phyloP scores from a whole-genome alignment of 2,329 filamentous ascomycete genomes.

The Sclerotinia sclerotiorum region DNA sequence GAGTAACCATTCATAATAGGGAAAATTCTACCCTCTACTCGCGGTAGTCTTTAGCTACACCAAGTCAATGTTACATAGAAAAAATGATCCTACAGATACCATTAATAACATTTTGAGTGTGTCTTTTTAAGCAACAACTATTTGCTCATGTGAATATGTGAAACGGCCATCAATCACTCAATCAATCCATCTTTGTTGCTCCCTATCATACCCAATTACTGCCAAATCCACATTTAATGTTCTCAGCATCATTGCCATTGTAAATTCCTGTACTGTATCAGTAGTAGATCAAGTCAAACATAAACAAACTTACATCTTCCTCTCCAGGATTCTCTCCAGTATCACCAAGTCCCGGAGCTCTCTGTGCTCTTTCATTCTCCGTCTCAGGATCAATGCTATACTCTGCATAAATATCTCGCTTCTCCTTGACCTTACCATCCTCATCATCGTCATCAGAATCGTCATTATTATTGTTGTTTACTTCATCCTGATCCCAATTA shows the following conservation, averaged over 20 bases:
- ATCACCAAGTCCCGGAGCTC: slow-evolving; percentile 39
- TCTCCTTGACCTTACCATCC: slow-evolving; percentile 44
- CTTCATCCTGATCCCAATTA: slow-evolving; percentile 43
- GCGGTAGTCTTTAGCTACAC: neutral
- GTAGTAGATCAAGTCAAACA: slow-evolving; percentile 2
- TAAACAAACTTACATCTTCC: slow-evolving; percentile 45
- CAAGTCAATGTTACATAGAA: neutral
- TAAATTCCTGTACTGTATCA: slow-evolving; percentile 53
- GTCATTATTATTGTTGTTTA: slow-evolving; percentile 32
- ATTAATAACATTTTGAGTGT: neutral
- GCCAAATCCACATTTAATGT: slow-evolving; percentile 62
- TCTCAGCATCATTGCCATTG: slow-evolving; percentile 68
- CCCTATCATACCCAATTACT: slow-evolving; percentile 62
- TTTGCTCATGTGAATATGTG: neutral
- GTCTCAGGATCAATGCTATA: slow-evolving; percentile 41
- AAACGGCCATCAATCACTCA: slow-evolving; percentile 39
- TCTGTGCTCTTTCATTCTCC: slow-evolving; percentile 40
- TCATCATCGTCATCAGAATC: slow-evolving; percentile 39
- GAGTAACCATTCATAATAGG: neutral
- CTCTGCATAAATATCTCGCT: slow-evolving; percentile 39
- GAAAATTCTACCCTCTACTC: neutral
- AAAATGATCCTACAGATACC: neutral
- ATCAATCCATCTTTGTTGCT: slow-evolving; percentile 57
- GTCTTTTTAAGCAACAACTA: neutral
- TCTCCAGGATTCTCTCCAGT: slow-evolving; percentile 42